A percentile compares a stretch with the other conserved stretches of the same genome.
Conservation (phyloP, 306 rosid species). For the Acacia acuminata region DNA sequence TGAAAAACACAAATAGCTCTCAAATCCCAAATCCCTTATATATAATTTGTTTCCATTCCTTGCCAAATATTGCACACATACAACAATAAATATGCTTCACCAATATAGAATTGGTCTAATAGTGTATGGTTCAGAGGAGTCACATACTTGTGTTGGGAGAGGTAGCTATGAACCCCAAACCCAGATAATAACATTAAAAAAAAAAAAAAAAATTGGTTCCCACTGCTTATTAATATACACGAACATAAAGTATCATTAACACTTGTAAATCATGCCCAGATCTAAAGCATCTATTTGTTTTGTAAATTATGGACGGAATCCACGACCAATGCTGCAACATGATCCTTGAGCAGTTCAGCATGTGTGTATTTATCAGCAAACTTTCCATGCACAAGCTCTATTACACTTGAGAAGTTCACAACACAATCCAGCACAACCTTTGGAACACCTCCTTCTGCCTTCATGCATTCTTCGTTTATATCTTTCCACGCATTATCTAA, state of each 20-base stretch:
- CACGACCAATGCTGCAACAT: constrained; percentile 11
- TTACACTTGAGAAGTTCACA: constrained; percentile 36
- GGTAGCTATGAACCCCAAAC: rapidly evolving
- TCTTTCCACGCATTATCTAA: neutral
- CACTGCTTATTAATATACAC: neutral
- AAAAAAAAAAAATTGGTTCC: too few relatives aligned
- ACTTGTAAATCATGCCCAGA: neutral
- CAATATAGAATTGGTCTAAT: too few relatives aligned
- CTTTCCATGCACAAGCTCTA: constrained; percentile 37
- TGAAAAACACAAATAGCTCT: too few relatives aligned
- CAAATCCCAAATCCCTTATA: neutral
- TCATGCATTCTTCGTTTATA: constrained; percentile 44
- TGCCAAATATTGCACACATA: too few relatives aligned
- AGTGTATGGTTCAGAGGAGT: too few relatives aligned
- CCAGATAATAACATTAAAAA: too few relatives aligned
- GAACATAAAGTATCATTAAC: too few relatives aligned
- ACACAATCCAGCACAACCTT: constrained; percentile 32
- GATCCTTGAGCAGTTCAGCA: constrained; percentile 17
- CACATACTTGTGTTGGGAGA: too few relatives aligned
- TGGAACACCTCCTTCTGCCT: constrained; percentile 26
- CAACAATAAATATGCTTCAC: too few relatives aligned
- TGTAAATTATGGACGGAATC: neutral
- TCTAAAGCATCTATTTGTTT: neutral
- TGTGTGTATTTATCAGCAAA: constrained; percentile 39
- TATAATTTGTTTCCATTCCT: too few relatives aligned